Evolutionary conservation across 2,329 filamentous ascomycete species (phyloP), one percentile per base, ranked within the genome.

Genomic region (Exophiala spinifera): DNA sequence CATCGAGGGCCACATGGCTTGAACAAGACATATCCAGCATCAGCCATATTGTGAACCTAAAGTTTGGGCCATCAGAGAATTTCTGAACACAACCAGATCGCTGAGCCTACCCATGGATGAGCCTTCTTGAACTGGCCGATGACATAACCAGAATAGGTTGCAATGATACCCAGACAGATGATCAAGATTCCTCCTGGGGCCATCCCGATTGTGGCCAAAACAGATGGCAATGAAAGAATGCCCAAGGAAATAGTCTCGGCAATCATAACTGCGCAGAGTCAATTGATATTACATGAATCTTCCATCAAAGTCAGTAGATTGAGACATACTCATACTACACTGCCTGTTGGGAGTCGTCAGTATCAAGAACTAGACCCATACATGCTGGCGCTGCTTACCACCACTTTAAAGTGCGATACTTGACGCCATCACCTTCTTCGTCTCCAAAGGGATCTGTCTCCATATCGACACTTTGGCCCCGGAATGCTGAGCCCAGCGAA

Each of bases 31-130:
- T 78, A 73, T 2, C 84, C 85, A 13, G 83, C 85, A 63, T 89
- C 86, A 19, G 84, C 83, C 66, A 88, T 87, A 63, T 82, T 84
- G 39, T 80, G 77, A 46, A 88, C 77, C 13, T 82, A 71, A 84
- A 42, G 37, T 25, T 10, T 44, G 11, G 20, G 47, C 20, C 21
- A 34, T 56, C 14, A 51, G 46, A 25, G 52, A 36, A 44, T 11
- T 23, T 31, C 28, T 31, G 8, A 10, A 10, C n/a, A 20, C 14
- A 21, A 33, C 47, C 36, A 43, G 42, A 17, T 20, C 23, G 17
- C 25, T 31, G 11, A 25, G 25, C 55, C 31, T 50, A 56, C 57
- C 60, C 56, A 59, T 15, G 56, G 57, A 63, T 79, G 77, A 40
- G 66, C 70, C 50, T 77, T 67, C 62, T 81, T 82, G 70, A 84